Base-by-base conservation (phyloP, 2,329 filamentous ascomycete genomes). In the Cladorrhinum sp. region DNA sequence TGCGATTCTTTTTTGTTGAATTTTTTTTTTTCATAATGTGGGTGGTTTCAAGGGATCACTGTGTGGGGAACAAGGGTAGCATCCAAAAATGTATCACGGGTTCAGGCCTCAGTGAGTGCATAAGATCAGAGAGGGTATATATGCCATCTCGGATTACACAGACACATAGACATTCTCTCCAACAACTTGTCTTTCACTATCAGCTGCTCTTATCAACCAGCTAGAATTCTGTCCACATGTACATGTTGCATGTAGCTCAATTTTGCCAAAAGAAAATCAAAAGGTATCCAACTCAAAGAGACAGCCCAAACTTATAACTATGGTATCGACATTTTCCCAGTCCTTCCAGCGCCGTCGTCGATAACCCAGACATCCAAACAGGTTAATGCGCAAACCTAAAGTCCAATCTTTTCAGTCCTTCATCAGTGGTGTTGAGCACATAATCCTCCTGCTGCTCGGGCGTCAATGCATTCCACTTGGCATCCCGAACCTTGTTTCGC, bases 381-480 rank as follows among this genome's bases (percentile, higher is more conserved):
- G 6, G 16, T 58, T 55, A 68, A 36, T 81, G 79, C 10, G 70
- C 77, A 62, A 85, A 85, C 18, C 79, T 69, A 66, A 85, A 85
- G 64, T 85, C 81, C 57, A 83, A 69, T 67, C 84, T 78, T 71
- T 84, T 80, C 60, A 78, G 77, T 0, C 82, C 82, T 67, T 83
- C 74, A 60, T 85, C 81, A 3, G 71, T 78, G 0, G 80, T 82
- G 25, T 77, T 81, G 32, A 76, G 66, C 2, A 80, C 61, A 61
- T 85, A 85, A 1, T 77, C 69, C 25, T 76, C 73, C 68, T 78
- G 76, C 69, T 84, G 75, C 66, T 79, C 74, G 32, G 74, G 70
- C 0, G 74, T 76, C 70, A 81, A 65, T 0, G 73, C 71, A 55
- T 75, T 72, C 80, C 80, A 82, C 53, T 69, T 72, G 20, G 67